phyloP scores from a whole-genome alignment of 805 yeast genomes.

The Sungouiella blattae region DNA sequence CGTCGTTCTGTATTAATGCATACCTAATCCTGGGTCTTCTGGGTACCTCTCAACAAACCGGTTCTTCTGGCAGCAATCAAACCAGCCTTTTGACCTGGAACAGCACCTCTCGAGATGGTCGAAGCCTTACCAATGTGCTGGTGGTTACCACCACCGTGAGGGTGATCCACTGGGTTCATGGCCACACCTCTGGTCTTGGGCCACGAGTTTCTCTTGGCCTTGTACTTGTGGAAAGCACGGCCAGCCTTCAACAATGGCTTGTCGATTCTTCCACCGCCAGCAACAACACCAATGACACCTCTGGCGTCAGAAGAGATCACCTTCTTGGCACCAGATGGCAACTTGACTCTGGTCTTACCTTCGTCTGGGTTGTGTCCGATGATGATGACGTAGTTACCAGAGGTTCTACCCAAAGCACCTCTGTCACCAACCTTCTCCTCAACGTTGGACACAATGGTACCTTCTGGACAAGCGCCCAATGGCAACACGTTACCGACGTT shows the following conservation, averaged over 20 bases:
- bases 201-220: constrained; percentile 99
- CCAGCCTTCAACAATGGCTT: constrained; percentile 99
- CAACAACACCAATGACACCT: constrained; percentile 99
- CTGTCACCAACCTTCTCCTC: constrained; percentile 99
- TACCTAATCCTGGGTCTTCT: constrained; percentile 58
- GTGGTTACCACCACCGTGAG: constrained; percentile 99
- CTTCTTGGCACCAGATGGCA: constrained; percentile 99
- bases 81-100: constrained; percentile 99
- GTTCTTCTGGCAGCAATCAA: constrained; percentile 99
- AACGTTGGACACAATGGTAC: constrained; percentile 97
- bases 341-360: constrained; percentile 98
- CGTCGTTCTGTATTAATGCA: constrained; percentile 16
- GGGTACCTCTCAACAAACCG: constrained; percentile 99
- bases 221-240: constrained; percentile 99
- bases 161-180: constrained; percentile 99
- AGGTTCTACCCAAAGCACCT: constrained; percentile 99
- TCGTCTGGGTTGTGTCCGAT: constrained; percentile 99
- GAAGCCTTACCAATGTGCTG: constrained; percentile 99
- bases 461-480: constrained; percentile 96
- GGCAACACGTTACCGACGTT: constrained; percentile 97
- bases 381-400: constrained; percentile 98
- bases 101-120: constrained; percentile 98
- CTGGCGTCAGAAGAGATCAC: constrained; percentile 91
- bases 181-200: constrained; percentile 99
- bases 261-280: constrained; percentile 99